These are phyloP conservation scores for Glarea lozoyensis DNA, from an alignment of 495 filamentous ascomycete species.

Conservation along the genomic window DNA sequence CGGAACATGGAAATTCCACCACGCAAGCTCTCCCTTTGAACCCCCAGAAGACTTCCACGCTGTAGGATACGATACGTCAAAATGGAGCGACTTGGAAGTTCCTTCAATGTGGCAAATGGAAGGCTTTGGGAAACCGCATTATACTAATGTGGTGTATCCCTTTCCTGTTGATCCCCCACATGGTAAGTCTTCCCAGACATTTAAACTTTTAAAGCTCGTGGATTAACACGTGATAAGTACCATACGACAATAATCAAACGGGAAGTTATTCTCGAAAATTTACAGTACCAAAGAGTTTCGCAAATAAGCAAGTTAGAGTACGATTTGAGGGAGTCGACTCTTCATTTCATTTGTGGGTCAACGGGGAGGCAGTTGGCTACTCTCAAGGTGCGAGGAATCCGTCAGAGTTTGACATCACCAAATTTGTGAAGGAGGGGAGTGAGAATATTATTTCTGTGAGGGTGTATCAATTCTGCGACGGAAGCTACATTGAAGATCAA, in stretches of 20 bases:
- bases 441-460: slow-evolving; percentile 45
- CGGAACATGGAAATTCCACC: slow-evolving; percentile 47
- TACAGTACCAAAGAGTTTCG: slow-evolving; percentile 29
- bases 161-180: slow-evolving; percentile 51
- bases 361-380: slow-evolving; percentile 50
- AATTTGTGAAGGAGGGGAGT: slow-evolving; percentile 26
- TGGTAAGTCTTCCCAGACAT: slow-evolving; percentile 30
- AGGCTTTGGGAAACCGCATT: slow-evolving; percentile 51
- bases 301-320: slow-evolving; percentile 37
- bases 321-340: slow-evolving; percentile 62
- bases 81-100: slow-evolving; percentile 47
- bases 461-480: slow-evolving; percentile 57
- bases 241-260: slow-evolving; percentile 48
- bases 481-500: slow-evolving; percentile 58
- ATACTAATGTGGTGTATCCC: slow-evolving; percentile 52
- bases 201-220: slow-evolving; percentile 52
- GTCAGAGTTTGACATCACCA: slow-evolving; percentile 52
- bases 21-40: background rate
- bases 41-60: background rate
- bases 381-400: slow-evolving; percentile 54
- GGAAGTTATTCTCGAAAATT: slow-evolving; percentile 53
- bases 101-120: slow-evolving; percentile 60
- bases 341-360: slow-evolving; percentile 57
- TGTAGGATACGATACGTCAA: background rate
- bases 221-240: slow-evolving; percentile 46